A percentile compares a stretch with the other conserved stretches of the same genome.
Evolutionary conservation across 2,329 filamentous ascomycete genomes (phyloP).

Genomic region (Aspergillus quadrilineatus): DNA sequence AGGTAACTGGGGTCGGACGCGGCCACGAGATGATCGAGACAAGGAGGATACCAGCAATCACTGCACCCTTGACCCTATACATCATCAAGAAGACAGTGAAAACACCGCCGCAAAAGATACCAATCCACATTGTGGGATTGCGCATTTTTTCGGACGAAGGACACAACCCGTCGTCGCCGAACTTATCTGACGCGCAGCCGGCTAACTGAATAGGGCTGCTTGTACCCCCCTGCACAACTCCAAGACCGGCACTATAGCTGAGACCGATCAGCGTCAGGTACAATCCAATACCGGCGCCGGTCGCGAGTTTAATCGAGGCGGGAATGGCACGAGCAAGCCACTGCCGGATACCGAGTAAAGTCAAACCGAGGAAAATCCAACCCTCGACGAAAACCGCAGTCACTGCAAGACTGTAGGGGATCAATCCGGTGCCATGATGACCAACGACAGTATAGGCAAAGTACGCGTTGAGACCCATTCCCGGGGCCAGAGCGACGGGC

Average conservation of each 20-base stretch:
- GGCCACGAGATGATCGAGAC: conserved; percentile 91
- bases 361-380: conserved; percentile 78
- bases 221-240: conserved; percentile 67
- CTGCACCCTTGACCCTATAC: conserved; percentile 82
- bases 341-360: conserved; percentile 77
- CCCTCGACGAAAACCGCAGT: conserved; percentile 89
- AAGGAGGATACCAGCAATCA: conserved; percentile 78
- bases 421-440: conserved; percentile 68
- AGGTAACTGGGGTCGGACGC: conserved; percentile 70
- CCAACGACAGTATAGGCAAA: conserved; percentile 82
- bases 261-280: conserved; percentile 67
- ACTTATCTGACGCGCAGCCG: conserved; percentile 63
- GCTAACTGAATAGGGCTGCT: conserved; percentile 72
- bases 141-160: conserved; percentile 71
- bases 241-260: conserved; percentile 80
- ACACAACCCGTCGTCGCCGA: conserved; percentile 55
- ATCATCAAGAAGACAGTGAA: conserved; percentile 78
- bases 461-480: conserved; percentile 83
- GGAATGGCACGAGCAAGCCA: conserved; percentile 85
- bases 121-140: conserved; percentile 80
- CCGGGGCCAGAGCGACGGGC: conserved; percentile 70
- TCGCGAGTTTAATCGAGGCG: conserved; percentile 80
- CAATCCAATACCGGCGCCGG: conserved; percentile 79
- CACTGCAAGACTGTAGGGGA: conserved; percentile 73
- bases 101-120: conserved; percentile 81